A percentile compares a stretch with the other conserved stretches of the same genome.
Conservation (phyloP, 1,284 basidiomycete species). For the Thecaphora thlaspeos region DNA sequence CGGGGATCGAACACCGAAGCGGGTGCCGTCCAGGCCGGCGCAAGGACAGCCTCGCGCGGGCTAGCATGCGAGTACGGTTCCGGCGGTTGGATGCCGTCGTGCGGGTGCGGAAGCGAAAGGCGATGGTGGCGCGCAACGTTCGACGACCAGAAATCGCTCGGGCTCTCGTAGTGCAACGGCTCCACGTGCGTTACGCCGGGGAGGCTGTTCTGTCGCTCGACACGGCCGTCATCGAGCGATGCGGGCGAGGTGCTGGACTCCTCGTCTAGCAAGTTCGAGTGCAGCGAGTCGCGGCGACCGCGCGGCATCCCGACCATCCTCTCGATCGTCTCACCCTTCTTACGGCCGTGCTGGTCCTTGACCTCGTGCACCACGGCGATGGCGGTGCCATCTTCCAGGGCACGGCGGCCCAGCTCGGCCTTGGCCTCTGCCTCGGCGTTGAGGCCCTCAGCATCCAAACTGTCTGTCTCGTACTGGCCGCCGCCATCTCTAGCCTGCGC, state of each 20-base stretch:
- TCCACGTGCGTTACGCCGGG: conserved; percentile 15
- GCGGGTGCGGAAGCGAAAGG: conserved; percentile 24
- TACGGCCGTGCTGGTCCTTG: conserved; percentile 42
- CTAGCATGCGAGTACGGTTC: not conserved
- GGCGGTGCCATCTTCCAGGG: conserved; percentile 51
- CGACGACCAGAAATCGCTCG: conserved; percentile 30
- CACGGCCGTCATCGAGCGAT: conserved; percentile 14
- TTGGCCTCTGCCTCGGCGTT: conserved; percentile 43
- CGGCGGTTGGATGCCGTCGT: not conserved
- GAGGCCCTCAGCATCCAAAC: conserved; percentile 22
- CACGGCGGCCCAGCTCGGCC: conserved; percentile 41
- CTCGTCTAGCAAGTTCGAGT: conserved; percentile 21
- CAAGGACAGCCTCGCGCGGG: not conserved
- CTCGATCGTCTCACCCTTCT: conserved; percentile 44
- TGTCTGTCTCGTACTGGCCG: conserved; percentile 24
- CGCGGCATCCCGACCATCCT: conserved; percentile 45
- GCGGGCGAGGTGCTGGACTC: conserved; percentile 27
- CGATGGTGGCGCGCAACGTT: conserved; percentile 26
- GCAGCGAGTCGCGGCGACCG: conserved; percentile 29
- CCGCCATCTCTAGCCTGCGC: conserved; percentile 31
- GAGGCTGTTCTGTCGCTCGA: conserved; percentile 25
- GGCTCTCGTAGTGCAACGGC: conserved; percentile 15
- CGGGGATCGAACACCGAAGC: conserved; percentile 13
- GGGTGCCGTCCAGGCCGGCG: conserved; percentile 11
- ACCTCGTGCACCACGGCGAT: conserved; percentile 52